Evolutionary conservation across 2,329 filamentous ascomycete genomes (phyloP), one percentile per base, ranked within the genome.

Genomic region (Calonectria pseudoreteaudii): DNA sequence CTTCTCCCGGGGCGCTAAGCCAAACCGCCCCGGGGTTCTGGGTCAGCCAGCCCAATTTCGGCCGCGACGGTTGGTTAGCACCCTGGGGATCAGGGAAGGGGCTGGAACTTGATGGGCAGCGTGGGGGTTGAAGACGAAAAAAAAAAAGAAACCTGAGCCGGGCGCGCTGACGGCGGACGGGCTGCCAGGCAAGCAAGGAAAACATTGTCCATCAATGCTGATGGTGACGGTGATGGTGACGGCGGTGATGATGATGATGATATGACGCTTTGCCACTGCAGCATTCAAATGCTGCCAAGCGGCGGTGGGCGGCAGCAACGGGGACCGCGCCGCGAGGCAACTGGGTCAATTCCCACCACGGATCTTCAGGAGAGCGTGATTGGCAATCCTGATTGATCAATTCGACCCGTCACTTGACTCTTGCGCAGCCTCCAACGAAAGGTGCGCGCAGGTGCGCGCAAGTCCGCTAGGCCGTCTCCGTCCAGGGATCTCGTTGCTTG

Each of bases 31-130:
- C 70, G 28, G 70, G 49, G 16, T 31, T 49, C 58, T 72, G 70
- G 70, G 70, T 72, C 70, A 72, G 70, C 70, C 58, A 66, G 71
- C 26, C 50, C 44, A 34, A 50, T 69, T 73, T 41, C 36, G 60
- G 36, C 50, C 31, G 34, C 41, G 52, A 38, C 67, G 71, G 60
- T 73, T 73, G 66, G 71, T 49, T 44, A 56, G 23, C 8, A 36
- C 14, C 23, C 23, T 41, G 50, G 50, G 50, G 49, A 68, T 28
- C 47, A 31, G 50, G 49, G 66, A 44, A 58, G 36, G 28, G 47
- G 58, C 31, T 56, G 68, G 58, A 65, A 70, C 38, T 52, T 56
- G 58, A 44, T 38, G 66, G 47, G 31, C 34, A 26, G 68, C 68
- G 68, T 70, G 68, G 68, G 68, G 68, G 68, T 36, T 28, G 30